phyloP scores from a whole-genome alignment of 768 basidiomycete species.

The Cyclocybe aegerita region DNA sequence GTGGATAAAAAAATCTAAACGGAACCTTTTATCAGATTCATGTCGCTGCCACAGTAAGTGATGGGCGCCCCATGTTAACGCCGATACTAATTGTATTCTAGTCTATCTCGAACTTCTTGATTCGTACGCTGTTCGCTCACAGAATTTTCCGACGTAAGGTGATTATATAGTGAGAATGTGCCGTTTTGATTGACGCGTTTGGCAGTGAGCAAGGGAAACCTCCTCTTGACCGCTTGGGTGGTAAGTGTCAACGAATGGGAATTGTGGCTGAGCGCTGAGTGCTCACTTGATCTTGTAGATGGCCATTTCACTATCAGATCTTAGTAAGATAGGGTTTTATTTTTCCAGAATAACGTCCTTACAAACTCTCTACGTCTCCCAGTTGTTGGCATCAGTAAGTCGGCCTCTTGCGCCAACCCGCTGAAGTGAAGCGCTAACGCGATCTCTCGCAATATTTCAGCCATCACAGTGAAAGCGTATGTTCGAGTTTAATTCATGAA shows the following conservation, averaged over 20 bases:
- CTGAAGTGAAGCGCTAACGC: neutral
- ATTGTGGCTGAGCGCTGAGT: neutral
- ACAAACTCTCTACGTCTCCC: neutral
- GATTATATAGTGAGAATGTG: neutral
- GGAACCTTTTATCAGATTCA: constrained; percentile 38
- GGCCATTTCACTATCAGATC: constrained; percentile 39
- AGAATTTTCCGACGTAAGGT: constrained; percentile 51
- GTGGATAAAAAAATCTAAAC: neutral
- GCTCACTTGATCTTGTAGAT: constrained; percentile 19
- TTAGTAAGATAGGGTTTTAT: constrained; percentile 34
- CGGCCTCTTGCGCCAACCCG: neutral
- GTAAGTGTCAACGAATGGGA: constrained; percentile 32
- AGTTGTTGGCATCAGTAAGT: constrained; percentile 40
- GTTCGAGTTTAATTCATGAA: constrained; percentile 13
- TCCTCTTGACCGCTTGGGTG: constrained; percentile 40
- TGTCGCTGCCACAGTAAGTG: constrained; percentile 50
- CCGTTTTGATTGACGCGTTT: too few species aligned
- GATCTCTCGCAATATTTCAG: constrained; percentile 23
- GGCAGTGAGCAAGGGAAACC: constrained; percentile 46
- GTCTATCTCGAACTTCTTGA: constrained; percentile 49
- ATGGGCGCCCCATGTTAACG: neutral
- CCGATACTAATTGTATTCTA: constrained; percentile 17
- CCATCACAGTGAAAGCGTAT: constrained; percentile 53
- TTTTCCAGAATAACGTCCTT: neutral
- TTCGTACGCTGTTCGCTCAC: constrained; percentile 50